Conservation (phyloP, 2,329 filamentous ascomycete genomes). For the Cercospora nicotianae region DNA sequence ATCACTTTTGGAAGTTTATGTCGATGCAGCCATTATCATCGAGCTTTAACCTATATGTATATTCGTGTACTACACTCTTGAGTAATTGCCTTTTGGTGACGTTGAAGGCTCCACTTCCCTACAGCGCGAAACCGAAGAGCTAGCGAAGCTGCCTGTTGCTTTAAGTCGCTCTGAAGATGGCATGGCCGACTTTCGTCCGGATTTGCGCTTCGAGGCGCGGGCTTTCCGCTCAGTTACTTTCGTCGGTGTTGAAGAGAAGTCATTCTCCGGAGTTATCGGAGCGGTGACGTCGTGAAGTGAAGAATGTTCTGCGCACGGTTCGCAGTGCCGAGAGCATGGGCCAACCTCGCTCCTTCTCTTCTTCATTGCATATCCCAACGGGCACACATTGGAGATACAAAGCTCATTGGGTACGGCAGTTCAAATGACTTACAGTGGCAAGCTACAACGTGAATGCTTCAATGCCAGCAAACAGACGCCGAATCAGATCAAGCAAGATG, state of each 20-base stretch:
- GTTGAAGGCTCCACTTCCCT: neutral
- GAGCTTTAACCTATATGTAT: neutral
- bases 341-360: neutral
- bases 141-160: neutral
- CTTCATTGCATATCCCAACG: neutral
- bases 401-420: neutral
- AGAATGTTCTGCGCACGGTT: neutral
- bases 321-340: neutral
- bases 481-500: too few species aligned
- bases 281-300: neutral
- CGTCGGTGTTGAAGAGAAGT: neutral
- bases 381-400: neutral
- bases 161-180: neutral
- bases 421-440: neutral
- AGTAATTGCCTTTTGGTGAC: neutral
- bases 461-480: too few species aligned
- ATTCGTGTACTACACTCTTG: neutral
- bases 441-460: neutral
- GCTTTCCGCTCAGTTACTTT: neutral
- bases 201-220: neutral
- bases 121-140: neutral
- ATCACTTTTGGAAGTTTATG: neutral
- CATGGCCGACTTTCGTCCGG: neutral
- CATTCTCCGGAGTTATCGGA: neutral
- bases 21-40: neutral